Evolutionary conservation across 2,329 filamentous ascomycete species (phyloP).

Genomic region (Trichophyton simii): DNA sequence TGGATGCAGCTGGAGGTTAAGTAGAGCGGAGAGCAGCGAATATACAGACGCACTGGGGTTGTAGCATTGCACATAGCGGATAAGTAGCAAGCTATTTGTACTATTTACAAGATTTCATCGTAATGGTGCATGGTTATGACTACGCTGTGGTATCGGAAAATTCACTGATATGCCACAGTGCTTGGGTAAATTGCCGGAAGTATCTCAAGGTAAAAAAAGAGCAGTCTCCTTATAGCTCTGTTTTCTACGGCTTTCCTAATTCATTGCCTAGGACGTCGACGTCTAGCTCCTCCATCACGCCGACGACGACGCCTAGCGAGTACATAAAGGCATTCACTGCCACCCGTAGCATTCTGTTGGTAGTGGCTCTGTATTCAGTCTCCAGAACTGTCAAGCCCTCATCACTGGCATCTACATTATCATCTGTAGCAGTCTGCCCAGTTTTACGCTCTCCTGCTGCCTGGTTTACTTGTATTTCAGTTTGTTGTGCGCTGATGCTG

Average conservation of each 20-base stretch:
- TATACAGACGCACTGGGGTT: too few species aligned
- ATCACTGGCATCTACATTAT: constrained; percentile 11
- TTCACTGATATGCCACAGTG: neutral
- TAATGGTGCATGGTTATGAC: too few species aligned
- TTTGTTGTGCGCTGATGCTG: constrained; percentile 13
- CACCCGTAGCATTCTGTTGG: constrained; percentile 91
- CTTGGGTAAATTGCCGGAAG: neutral
- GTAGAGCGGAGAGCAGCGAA: neutral
- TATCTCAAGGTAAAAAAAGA: neutral
- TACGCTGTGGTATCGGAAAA: too few species aligned
- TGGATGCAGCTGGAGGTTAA: neutral
- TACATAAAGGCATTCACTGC: constrained; percentile 96
- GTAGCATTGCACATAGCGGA: too few species aligned
- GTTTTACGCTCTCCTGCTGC: neutral
- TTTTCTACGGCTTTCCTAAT: neutral
- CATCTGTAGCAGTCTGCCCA: constrained; percentile 13
- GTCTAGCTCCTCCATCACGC: constrained; percentile 84
- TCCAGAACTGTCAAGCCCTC: constrained; percentile 46
- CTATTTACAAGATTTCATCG: too few species aligned
- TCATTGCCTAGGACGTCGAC: constrained; percentile 52
- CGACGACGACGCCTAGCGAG: constrained; percentile 67
- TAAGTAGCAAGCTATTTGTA: too few species aligned
- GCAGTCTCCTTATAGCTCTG: neutral
- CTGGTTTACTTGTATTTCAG: constrained; percentile 7
- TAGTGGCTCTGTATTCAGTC: constrained; percentile 73